Evolutionary conservation across 2,329 filamentous ascomycete species (phyloP).

Genomic region (Didymella exigua): DNA sequence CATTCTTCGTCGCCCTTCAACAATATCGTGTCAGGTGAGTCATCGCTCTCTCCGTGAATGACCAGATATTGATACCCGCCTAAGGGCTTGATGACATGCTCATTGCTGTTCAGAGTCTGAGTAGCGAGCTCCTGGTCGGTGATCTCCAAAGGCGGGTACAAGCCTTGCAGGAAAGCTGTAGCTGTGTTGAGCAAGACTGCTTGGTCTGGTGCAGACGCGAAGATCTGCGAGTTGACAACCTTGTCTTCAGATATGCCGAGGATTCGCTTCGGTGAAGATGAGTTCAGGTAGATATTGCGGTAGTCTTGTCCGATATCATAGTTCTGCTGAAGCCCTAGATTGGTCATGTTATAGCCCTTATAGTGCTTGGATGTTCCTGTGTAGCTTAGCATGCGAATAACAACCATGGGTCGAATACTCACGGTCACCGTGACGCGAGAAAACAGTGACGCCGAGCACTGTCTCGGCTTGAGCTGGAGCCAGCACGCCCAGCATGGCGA

Average conservation of each 20-base stretch:
- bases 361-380: slow-evolving; percentile 3
- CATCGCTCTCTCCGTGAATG: slow-evolving; percentile 50
- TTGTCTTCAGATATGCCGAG: slow-evolving; percentile 52
- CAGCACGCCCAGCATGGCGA: neutral
- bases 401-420: neutral
- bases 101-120: neutral
- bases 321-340: slow-evolving; percentile 58
- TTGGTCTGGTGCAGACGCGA: slow-evolving; percentile 52
- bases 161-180: slow-evolving; percentile 62
- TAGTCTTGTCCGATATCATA: slow-evolving; percentile 38
- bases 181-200: slow-evolving; percentile 56
- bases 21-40: slow-evolving; percentile 56
- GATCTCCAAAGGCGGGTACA: slow-evolving; percentile 57
- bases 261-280: slow-evolving; percentile 45
- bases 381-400: slow-evolving; percentile 25
- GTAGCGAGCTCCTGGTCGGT: slow-evolving; percentile 21
- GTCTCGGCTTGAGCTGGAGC: slow-evolving; percentile 3
- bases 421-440: neutral
- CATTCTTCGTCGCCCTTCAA: slow-evolving; percentile 56
- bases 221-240: slow-evolving; percentile 51
- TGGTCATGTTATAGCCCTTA: slow-evolving; percentile 46
- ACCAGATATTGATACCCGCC: slow-evolving; percentile 61
- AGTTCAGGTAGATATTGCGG: slow-evolving; percentile 25
- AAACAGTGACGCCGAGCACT: neutral
- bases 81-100: slow-evolving; percentile 44